Conservation (phyloP, 805 yeast species). For the Saccharomycopsis vini region DNA sequence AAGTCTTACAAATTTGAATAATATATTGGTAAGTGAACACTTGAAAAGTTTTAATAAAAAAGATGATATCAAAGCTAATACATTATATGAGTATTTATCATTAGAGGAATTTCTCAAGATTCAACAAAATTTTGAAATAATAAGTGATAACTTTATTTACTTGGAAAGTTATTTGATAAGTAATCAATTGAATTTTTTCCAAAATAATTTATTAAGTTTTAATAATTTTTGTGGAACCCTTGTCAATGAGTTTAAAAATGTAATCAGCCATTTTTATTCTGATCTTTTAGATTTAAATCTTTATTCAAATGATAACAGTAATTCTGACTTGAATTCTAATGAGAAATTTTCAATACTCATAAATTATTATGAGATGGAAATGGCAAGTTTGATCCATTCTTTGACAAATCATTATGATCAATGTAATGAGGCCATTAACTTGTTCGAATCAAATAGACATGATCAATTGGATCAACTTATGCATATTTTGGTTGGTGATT, state of each 20-base stretch:
- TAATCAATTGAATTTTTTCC: slow-evolving; percentile 17
- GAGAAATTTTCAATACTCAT: slow-evolving; percentile 16
- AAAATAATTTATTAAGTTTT: slow-evolving; percentile 11
- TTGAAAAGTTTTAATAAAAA: slow-evolving; percentile 3
- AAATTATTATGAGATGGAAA: slow-evolving; percentile 17
- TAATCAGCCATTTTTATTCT: slow-evolving; percentile 12
- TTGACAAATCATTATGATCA: slow-evolving; percentile 18
- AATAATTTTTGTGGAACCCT: slow-evolving; percentile 14
- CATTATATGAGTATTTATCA: slow-evolving; percentile 17
- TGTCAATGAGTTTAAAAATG: slow-evolving; percentile 11
- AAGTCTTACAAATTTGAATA: slow-evolving; percentile 13
- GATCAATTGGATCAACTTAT: slow-evolving; percentile 10
- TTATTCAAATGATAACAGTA: slow-evolving; percentile 11
- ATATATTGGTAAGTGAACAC: slow-evolving; percentile 5
- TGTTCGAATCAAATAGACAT: not conserved
- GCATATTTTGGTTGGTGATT: slow-evolving; percentile 11
- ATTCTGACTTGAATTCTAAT: slow-evolving; percentile 10
- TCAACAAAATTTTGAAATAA: slow-evolving; percentile 16
- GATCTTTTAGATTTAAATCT: slow-evolving; percentile 16
- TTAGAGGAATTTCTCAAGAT: slow-evolving; percentile 17
- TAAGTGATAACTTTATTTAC: slow-evolving; percentile 5
- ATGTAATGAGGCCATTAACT: slow-evolving; percentile 13
- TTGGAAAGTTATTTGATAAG: slow-evolving; percentile 7
- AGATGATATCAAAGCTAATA: not conserved
- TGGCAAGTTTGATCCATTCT: slow-evolving; percentile 17